Percentiles rank a stretch among this genome's conserved stretches.
Conservation (phyloP, 306 rosid species). For the Macrotyloma uniflorum region DNA sequence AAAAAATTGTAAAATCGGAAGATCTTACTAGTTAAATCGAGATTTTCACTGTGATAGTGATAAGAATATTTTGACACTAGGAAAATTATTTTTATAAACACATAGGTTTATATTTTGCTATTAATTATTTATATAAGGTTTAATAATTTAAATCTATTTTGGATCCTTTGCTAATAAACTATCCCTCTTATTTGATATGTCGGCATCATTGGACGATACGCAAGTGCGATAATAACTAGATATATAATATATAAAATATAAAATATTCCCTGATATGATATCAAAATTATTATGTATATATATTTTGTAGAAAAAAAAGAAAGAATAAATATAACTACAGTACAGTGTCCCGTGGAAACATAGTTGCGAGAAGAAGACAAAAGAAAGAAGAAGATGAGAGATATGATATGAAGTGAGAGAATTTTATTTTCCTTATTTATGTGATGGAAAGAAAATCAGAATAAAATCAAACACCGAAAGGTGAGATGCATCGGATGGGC, state of each 20-base stretch:
- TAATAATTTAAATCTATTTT: not conserved
- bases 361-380: not conserved
- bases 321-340: not conserved
- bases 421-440: not conserved
- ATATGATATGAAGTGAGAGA: not conserved
- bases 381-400: not conserved
- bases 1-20: too few species aligned
- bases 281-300: too few species aligned
- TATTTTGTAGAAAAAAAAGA: too few species aligned
- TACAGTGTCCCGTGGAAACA: not conserved
- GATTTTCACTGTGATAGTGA: too few species aligned
- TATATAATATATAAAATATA: too few species aligned
- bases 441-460: slow-evolving; percentile 4
- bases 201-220: not conserved
- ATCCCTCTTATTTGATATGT: not conserved
- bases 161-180: not conserved
- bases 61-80: too few species aligned
- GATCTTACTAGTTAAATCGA: too few species aligned
- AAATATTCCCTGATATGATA: too few species aligned
- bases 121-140: not conserved
- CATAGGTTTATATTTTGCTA: not conserved
- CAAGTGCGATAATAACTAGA: not conserved
- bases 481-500: not conserved
- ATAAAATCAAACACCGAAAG: slow-evolving; percentile 4
- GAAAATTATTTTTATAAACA: too few species aligned